phyloP scores from a whole-genome alignment of 2,329 filamentous ascomycete species.

The Dactylellina leptospora region DNA sequence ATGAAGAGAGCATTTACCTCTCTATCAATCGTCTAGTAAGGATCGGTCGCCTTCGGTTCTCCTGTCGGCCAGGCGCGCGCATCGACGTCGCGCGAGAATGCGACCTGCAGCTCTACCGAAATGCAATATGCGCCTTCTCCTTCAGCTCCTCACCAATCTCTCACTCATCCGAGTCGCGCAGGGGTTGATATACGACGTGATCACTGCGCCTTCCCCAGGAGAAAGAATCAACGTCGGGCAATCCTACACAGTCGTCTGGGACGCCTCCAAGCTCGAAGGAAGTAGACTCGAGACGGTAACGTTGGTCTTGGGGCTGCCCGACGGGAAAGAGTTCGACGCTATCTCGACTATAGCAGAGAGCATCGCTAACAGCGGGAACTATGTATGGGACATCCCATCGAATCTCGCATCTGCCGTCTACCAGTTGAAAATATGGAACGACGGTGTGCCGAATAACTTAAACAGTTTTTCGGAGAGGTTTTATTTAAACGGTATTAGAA shows the following conservation, averaged over 20 bases:
- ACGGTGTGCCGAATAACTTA: background rate
- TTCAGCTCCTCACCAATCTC: background rate
- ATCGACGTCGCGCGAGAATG: too few relatives aligned
- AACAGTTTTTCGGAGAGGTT: background rate
- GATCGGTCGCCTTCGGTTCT: too few relatives aligned
- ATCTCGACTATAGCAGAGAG: background rate
- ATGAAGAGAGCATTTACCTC: too few relatives aligned
- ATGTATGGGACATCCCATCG: background rate
- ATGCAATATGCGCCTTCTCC: background rate
- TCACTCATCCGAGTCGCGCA: background rate
- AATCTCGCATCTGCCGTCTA: background rate
- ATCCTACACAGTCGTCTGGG: background rate
- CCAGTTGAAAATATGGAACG: conserved; percentile 1
- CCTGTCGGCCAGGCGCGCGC: too few relatives aligned
- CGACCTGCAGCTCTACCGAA: background rate
- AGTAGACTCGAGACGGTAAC: background rate
- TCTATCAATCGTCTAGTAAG: too few relatives aligned
- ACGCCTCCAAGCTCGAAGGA: background rate
- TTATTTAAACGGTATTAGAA: background rate
- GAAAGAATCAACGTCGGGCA: background rate
- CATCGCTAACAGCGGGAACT: background rate
- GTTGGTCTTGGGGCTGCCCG: background rate
- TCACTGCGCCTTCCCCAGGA: background rate
- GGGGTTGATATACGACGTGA: background rate
- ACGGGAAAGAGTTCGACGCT: background rate